Conservation (phyloP, 2,329 filamentous ascomycete genomes). For the Incumbomyces delicatus region DNA sequence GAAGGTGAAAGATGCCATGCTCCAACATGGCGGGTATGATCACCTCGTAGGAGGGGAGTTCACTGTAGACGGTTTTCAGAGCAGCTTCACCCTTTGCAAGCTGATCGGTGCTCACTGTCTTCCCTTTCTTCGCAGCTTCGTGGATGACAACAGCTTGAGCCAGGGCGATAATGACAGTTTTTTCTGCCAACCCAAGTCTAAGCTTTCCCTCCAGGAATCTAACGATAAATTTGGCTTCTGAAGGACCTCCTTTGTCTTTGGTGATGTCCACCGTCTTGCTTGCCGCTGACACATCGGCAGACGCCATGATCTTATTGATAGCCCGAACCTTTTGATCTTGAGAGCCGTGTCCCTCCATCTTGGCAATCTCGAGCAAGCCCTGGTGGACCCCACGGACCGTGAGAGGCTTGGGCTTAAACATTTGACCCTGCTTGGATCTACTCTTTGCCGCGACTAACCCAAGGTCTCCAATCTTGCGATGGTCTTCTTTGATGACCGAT, state of each 20-base stretch:
- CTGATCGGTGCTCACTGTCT: slow-evolving; percentile 60
- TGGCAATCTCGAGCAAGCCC: slow-evolving; percentile 79
- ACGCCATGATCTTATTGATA: slow-evolving; percentile 93
- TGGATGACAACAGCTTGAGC: slow-evolving; percentile 82
- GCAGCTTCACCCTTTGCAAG: slow-evolving; percentile 74
- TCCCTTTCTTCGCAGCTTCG: slow-evolving; percentile 60
- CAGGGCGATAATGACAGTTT: slow-evolving; percentile 78
- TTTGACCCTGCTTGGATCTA: slow-evolving; percentile 86
- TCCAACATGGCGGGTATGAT: slow-evolving; percentile 85
- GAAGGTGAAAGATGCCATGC: slow-evolving; percentile 72
- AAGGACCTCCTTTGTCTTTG: slow-evolving; percentile 85
- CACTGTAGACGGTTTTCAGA: slow-evolving; percentile 86
- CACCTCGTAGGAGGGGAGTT: slow-evolving; percentile 88
- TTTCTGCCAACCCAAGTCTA: slow-evolving; percentile 82
- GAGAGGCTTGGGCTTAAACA: slow-evolving; percentile 93
- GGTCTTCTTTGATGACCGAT: slow-evolving; percentile 84
- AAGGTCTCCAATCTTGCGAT: slow-evolving; percentile 92
- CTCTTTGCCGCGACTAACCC: slow-evolving; percentile 93
- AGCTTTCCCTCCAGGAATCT: slow-evolving; percentile 92
- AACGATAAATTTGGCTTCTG: slow-evolving; percentile 89
- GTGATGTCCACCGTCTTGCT: slow-evolving; percentile 75
- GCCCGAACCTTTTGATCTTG: slow-evolving; percentile 84
- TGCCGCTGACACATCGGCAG: slow-evolving; percentile 64
- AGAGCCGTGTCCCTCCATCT: slow-evolving; percentile 72
- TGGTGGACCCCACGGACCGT: slow-evolving; percentile 81